Base-by-base conservation (phyloP, 768 basidiomycete genomes). In the Daedaleopsis nitida region DNA sequence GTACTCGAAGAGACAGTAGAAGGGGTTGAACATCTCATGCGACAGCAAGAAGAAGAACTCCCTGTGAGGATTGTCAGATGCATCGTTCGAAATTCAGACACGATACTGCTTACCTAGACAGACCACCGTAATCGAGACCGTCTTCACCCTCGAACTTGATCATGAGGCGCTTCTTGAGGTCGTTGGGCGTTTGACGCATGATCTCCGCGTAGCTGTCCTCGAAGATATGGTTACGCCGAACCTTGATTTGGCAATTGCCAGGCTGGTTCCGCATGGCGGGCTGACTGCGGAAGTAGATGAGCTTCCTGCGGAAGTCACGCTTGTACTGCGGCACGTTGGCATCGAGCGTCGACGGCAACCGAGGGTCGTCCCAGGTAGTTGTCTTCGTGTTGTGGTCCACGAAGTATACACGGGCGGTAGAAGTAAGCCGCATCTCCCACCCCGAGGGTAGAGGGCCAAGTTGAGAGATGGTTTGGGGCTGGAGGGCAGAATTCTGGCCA, bases 321-420 rank as follows among this genome's bases (percentile, higher is more conserved):
- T 99, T 98, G 84, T 98, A 98, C 77, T 99, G 97, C 17, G 97
- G 97, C 1, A 98, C 96, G 69, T 97, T 98, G 48, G 94, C 84
- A 73, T 98, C 97, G 62, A 98, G 80, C 44, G 94, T 92, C 12
- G 96, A 97, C 12, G 97, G 97, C 67, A 94, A 76, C 55, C 97
- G 92, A 19, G 96, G 96, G 73, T 99, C 97, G 74, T 99, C 97
- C 97, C 97, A 99, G 1, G 97, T 99, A 34, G 97, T 99, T 35
- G 97, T 99, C 85, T 98, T 98, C 57, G 97, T 98, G 78, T 98
- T 98, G 80, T 99, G 97, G 74, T 99, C 97, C 55, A 99, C 97
- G 72, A 99, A 99, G 80, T 99, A 99, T 8, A 99, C 97, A 51
- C 97, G 89, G 1, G 97, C 96, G 1, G 97, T 98, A 4, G 92